Evolutionary conservation across 176 grass and related monocot species (phyloP).

Genomic region (Eragrostis curvula): DNA sequence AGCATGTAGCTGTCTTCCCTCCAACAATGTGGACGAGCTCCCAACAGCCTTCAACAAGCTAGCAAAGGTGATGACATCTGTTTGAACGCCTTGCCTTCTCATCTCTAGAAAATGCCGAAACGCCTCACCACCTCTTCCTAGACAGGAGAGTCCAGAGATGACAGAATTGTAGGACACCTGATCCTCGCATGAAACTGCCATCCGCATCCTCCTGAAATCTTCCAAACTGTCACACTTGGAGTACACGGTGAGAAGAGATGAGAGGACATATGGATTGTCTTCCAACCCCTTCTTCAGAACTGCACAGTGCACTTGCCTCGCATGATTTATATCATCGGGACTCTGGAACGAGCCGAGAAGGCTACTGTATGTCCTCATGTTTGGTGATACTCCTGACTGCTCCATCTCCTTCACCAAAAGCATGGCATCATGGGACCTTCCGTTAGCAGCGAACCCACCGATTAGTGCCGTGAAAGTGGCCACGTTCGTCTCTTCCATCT

Average conservation of each 20-base stretch:
- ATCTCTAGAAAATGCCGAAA: slow-evolving; percentile 41
- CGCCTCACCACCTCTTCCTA: slow-evolving; percentile 36
- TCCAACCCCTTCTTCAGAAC: slow-evolving; percentile 29
- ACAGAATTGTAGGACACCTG: slow-evolving; percentile 36
- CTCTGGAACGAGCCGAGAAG: slow-evolving; percentile 36
- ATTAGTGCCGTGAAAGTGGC: slow-evolving; percentile 32
- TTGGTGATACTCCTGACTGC: slow-evolving; percentile 21
- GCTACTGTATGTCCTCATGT: slow-evolving; percentile 47
- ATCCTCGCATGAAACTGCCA: slow-evolving; percentile 18
- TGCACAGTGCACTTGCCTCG: slow-evolving; percentile 14
- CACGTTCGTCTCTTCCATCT: slow-evolving; percentile 33
- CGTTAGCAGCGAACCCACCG: background rate
- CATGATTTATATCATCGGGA: background rate
- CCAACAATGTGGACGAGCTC: slow-evolving; percentile 25
- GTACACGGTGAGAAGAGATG: slow-evolving; percentile 46
- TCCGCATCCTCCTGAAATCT: slow-evolving; percentile 29
- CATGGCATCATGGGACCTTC: slow-evolving; percentile 37
- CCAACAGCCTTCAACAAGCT: slow-evolving; percentile 42
- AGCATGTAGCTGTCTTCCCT: slow-evolving; percentile 47
- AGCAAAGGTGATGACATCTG: slow-evolving; percentile 41
- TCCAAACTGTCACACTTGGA: slow-evolving; percentile 42
- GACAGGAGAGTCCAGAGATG: slow-evolving; percentile 34
- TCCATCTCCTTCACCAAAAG: slow-evolving; percentile 36
- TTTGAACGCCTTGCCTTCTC: slow-evolving; percentile 20
- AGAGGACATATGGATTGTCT: slow-evolving; percentile 14